Evolutionary conservation across 495 filamentous ascomycete genomes (phyloP), one percentile per base, ranked within the genome.

Genomic region (Barbatosphaeria neglecta): DNA sequence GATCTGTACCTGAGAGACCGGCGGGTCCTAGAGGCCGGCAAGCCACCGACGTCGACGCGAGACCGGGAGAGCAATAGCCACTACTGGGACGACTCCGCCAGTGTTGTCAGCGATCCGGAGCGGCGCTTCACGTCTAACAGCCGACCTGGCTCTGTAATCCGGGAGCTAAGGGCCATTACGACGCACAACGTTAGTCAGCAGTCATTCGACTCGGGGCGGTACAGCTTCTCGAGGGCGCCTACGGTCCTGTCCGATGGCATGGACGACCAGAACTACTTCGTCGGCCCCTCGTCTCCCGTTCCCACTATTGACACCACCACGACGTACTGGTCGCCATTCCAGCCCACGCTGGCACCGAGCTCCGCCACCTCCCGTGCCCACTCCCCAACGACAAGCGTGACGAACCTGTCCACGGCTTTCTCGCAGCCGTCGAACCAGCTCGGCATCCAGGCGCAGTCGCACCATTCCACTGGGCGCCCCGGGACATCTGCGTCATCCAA

Each of bases 301-400:
- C 71, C 86, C 43, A 82, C 82, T 1, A 82, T 85, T 41, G 87
- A 90, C 58, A 84, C 86, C 4, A 77, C 76, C 41, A 81, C 82
- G 16, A 92, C 87, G 0, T 94, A 90, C 62, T 95, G 87, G 87
- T 92, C 88, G 4, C 83, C 85, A 0, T 83, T 87, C 46, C 80
- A 87, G 37, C 68, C 68, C 40, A 75, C 78, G 22, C 68, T 81
- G 50, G 78, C 78, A 25, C 70, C 72, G 15, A 82, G 76, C 53
- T 70, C 74, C 8, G 75, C 80, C 1, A 74, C 63, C 37, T 78
- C 56, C 54, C 73, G 65, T 63, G 67, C 70, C 11, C 72, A 76
- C 37, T 78, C 75, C 13, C 75, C 75, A 3, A 74, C 73, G 16
- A 73, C 74, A 1, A 78, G 74, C 46, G 56, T 76, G 35, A 70